Conservation (phyloP, 345 rosid genomes). For the Hypericum androsaemum region DNA sequence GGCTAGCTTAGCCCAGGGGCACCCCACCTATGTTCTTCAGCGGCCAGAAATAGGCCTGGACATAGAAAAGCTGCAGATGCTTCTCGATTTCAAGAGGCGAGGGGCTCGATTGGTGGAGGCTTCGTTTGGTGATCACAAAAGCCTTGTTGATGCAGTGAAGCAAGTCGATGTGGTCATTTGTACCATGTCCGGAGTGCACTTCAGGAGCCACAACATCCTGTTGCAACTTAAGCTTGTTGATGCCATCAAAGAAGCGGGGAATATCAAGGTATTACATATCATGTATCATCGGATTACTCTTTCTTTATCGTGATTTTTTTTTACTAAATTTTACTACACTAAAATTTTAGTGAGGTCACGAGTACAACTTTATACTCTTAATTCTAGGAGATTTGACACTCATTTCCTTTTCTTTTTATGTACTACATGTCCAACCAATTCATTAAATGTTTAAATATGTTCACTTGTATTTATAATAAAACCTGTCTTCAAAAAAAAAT, state of each 20-base stretch:
- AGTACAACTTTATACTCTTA: no score
- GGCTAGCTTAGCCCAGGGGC: conserved; percentile 46
- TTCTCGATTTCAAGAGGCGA: conserved; percentile 39
- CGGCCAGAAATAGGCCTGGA: conserved; percentile 53
- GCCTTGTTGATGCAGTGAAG: conserved; percentile 44
- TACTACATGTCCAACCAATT: no score
- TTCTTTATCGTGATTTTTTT: no score
- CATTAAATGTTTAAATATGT: no score
- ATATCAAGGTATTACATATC: conserved; percentile 34
- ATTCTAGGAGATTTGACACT: no score
- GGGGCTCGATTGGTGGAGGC: conserved; percentile 43
- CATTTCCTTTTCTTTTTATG: no score
- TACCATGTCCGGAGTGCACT: conserved; percentile 59
- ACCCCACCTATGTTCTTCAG: conserved; percentile 47
- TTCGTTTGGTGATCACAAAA: conserved; percentile 34
- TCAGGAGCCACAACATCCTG: conserved; percentile 40
- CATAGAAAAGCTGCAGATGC: conserved; percentile 45
- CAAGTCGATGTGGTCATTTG: conserved; percentile 50
- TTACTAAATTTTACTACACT: no score
- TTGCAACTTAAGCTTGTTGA: conserved; percentile 51
- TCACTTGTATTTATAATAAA: no score
- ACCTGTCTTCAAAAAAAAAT: no score
- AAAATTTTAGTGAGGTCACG: no score
- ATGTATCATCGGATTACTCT: no score
- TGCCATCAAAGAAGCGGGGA: conserved; percentile 63